Evolutionary conservation across 2,329 filamentous ascomycete genomes (phyloP), one percentile per base, ranked within the genome.

Genomic region (Fusarium aywerte): DNA sequence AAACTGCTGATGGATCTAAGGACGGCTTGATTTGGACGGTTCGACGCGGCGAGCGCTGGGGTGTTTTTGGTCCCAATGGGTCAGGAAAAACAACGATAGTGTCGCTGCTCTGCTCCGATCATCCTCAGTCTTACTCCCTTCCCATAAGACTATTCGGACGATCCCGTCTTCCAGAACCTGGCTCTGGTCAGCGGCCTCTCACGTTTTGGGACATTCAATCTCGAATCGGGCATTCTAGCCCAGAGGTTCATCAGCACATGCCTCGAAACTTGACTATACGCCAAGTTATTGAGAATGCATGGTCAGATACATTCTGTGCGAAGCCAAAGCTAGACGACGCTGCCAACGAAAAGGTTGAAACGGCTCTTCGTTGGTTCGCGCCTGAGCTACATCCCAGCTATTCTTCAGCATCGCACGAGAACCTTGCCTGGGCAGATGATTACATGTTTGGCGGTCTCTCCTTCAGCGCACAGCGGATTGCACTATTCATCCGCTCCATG

Each of bases 71-170:
- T 0, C 91, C 94, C 31, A 98, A 99, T 72, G 96, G 91, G 13
- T 97, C 93, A 1, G 96, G 96, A 18, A 99, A 99, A 81, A 99
- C 96, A 0, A 99, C 96, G 0, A 85, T 99, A 36, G 86, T 98
- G 27, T 96, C 93, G 7, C 84, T 99, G 7, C 91, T 99, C 60
- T 96, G 92, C 61, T 98, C 95, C 1, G 96, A 99, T 74, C 96
- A 99, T 73, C 96, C 96, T 0, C 95, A 98, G 77, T 89, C 94
- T 0, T 99, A 98, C 77, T 92, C 92, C 0, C 87, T 94, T 23
- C 94, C 95, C 1, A 90, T 99, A 62, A 90, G 87, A 70, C 84
- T 97, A 15, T 98, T 99, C 75, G 93, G 93, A 1, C 88, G 89
- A 21, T 90, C 90, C 54, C 88, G 96, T 20, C 83, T 97, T 0